Evolutionary conservation across 73 alveolate species (phyloP).

Genomic region (Durusdinium trenchii): DNA sequence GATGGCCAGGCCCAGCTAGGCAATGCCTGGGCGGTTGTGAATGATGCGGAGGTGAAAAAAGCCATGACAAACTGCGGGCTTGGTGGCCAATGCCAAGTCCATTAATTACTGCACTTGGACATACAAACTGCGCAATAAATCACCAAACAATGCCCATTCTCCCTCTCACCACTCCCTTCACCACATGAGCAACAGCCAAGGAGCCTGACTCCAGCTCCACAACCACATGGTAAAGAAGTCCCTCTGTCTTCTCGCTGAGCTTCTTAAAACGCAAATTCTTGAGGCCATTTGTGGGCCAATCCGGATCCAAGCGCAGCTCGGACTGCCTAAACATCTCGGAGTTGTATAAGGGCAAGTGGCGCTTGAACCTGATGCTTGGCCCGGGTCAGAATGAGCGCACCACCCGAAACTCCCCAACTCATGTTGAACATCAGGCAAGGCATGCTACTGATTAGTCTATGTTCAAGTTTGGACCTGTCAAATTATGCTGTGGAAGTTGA

Average conservation of each 20-base stretch:
- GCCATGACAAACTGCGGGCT: too few relatives aligned
- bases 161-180: not conserved
- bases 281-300: slow-evolving; percentile 72
- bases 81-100: too few relatives aligned
- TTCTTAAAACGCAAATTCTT: slow-evolving; percentile 19
- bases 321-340: slow-evolving; percentile 46
- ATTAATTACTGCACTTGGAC: too few relatives aligned
- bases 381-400: too few relatives aligned
- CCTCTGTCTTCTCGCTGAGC: slow-evolving; percentile 2
- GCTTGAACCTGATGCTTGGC: not conserved
- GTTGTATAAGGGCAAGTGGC: slow-evolving; percentile 67
- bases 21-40: too few relatives aligned
- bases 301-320: slow-evolving; percentile 50
- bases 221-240: slow-evolving; percentile 30
- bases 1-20: too few relatives aligned
- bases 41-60: too few relatives aligned
- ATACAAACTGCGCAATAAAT: not conserved
- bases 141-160: not conserved
- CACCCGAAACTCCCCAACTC: too few relatives aligned
- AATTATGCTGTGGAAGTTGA: not conserved
- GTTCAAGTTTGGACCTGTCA: not conserved
- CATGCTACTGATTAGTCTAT: too few relatives aligned
- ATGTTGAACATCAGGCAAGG: too few relatives aligned
- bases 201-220: slow-evolving; percentile 47
- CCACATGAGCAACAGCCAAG: not conserved